Percentiles rank a stretch among this genome's conserved stretches.
These are phyloP conservation scores for Euptelea pleiosperma DNA, from an alignment of 164 flowering plant species.

Conservation along the genomic window DNA sequence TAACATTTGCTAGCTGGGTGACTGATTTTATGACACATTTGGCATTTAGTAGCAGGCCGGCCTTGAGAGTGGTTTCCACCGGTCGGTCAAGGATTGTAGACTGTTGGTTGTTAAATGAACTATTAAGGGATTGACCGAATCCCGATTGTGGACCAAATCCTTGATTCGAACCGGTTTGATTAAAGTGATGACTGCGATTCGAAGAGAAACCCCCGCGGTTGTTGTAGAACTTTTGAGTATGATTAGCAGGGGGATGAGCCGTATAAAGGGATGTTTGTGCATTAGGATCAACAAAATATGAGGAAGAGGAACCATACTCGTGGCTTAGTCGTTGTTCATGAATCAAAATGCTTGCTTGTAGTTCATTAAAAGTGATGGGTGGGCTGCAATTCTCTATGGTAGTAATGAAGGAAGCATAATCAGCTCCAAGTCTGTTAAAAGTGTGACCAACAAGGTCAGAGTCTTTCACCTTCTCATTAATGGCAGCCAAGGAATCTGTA, in stretches of 20 bases:
- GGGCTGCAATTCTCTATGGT: background rate
- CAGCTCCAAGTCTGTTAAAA: background rate
- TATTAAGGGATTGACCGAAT: background rate
- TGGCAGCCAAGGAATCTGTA: background rate
- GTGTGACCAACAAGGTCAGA: background rate
- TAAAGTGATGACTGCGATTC: background rate
- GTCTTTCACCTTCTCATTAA: background rate
- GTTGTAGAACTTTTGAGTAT: background rate
- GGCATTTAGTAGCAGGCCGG: background rate
- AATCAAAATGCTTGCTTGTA: background rate
- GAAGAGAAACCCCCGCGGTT: background rate
- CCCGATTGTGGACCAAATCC: background rate
- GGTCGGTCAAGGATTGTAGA: background rate
- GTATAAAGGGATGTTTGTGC: background rate
- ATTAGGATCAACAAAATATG: background rate
- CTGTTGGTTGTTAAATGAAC: background rate
- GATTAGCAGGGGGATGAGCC: background rate
- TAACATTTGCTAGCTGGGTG: background rate
- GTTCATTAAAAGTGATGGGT: background rate
- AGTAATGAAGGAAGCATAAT: background rate
- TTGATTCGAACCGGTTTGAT: slow-evolving; percentile 1
- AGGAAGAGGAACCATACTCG: background rate
- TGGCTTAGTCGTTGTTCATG: background rate
- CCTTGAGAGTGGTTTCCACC: background rate
- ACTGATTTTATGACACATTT: background rate